Evolutionary conservation across 495 filamentous ascomycete genomes (phyloP).

Genomic region (Penicillium turbatum): DNA sequence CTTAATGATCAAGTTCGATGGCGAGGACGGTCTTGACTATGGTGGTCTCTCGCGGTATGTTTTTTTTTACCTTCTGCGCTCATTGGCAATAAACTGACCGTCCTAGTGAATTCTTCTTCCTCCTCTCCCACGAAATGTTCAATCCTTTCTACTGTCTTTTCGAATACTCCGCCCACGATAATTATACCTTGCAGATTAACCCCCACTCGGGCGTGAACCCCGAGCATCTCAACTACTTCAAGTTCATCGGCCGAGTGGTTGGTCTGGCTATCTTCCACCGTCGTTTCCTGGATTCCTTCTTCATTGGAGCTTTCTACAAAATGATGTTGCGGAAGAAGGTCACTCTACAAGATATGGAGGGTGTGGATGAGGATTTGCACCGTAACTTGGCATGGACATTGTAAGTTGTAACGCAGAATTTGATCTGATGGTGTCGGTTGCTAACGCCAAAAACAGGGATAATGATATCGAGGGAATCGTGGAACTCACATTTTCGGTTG

Average conservation of each 20-base stretch:
- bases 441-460: conserved; percentile 51
- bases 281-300: conserved; percentile 97
- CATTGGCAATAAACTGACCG: conserved; percentile 12
- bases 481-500: conserved; percentile 90
- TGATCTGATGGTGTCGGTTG: not conserved
- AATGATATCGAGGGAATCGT: conserved; percentile 93
- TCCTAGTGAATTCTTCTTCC: conserved; percentile 95
- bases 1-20: conserved; percentile 99
- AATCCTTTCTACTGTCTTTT: conserved; percentile 99
- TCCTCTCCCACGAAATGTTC: conserved; percentile 99
- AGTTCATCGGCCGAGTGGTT: conserved; percentile 98
- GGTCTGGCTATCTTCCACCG: conserved; percentile 98
- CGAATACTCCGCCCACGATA: conserved; percentile 99
- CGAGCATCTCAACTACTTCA: conserved; percentile 99
- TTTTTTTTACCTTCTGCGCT: not conserved
- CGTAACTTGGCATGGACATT: conserved; percentile 93
- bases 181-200: conserved; percentile 99
- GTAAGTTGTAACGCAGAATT: conserved; percentile 38
- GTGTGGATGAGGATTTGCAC: conserved; percentile 96
- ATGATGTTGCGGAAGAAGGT: conserved; percentile 97
- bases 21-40: conserved; percentile 96
- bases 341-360: conserved; percentile 92
- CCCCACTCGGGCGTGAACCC: conserved; percentile 99
- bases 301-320: conserved; percentile 99
- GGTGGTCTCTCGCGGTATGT: conserved; percentile 84